These are phyloP conservation scores for Fusarium coffeatum DNA, from an alignment of 2,329 filamentous ascomycete species.

Conservation along the genomic window DNA sequence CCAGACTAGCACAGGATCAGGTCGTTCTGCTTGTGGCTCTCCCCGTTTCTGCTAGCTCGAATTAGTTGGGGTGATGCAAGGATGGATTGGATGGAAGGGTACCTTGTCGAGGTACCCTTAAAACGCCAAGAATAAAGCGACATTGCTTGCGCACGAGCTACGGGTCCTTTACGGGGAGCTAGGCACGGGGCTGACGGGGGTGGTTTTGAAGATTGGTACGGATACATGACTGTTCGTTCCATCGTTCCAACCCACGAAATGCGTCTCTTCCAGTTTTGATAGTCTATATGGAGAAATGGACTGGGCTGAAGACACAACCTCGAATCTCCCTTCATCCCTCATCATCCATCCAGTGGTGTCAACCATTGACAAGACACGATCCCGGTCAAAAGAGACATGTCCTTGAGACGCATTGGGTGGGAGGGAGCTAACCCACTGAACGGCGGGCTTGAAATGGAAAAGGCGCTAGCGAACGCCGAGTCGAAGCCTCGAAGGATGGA, in stretches of 20 bases:
- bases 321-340: neutral
- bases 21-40: conserved; percentile 39
- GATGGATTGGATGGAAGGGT: conserved; percentile 37
- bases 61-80: conserved; percentile 42
- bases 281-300: neutral
- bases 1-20: conserved; percentile 30
- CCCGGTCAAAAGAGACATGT: neutral
- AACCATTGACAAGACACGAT: conserved; percentile 1
- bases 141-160: conserved; percentile 43
- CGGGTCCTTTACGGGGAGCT: conserved; percentile 42
- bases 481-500: conserved; percentile 44
- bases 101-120: conserved; percentile 42
- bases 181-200: conserved; percentile 44
- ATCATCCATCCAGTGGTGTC: neutral
- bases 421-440: conserved; percentile 32
- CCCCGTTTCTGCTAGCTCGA: conserved; percentile 44
- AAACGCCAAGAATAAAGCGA: conserved; percentile 42
- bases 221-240: neutral
- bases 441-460: conserved; percentile 38
- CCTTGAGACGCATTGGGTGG: conserved; percentile 8
- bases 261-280: neutral
- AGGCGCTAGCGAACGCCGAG: conserved; percentile 43
- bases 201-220: conserved; percentile 19
- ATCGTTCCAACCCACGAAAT: conserved; percentile 12
- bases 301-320: neutral